Evolutionary conservation across 352 stramenopile genomes (phyloP).

Genomic region (Pythium periplocum): DNA sequence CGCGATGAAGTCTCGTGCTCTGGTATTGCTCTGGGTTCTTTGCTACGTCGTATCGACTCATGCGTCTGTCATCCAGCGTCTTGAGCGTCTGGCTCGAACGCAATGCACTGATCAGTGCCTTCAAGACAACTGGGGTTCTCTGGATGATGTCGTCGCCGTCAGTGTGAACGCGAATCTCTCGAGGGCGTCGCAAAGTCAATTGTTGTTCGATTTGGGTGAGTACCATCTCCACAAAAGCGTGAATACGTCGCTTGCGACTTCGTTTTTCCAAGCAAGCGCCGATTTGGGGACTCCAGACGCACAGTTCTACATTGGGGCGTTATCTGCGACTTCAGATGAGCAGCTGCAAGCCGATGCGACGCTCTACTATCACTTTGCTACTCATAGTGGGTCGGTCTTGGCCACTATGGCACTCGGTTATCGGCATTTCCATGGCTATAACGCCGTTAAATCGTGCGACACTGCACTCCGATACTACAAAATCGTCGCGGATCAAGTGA

Average conservation of each 20-base stretch:
- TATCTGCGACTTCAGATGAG: constrained; percentile 26
- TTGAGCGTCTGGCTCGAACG: too few species aligned
- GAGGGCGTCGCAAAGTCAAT: too few species aligned
- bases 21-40: too few species aligned
- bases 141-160: too few species aligned
- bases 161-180: too few species aligned
- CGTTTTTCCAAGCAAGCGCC: constrained; percentile 42
- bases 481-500: constrained; percentile 48
- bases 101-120: too few species aligned
- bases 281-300: constrained; percentile 17
- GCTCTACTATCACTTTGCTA: constrained; percentile 63
- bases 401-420: constrained; percentile 75
- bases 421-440: constrained; percentile 47
- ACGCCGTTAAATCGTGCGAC: constrained; percentile 44
- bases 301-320: constrained; percentile 20
- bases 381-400: constrained; percentile 24
- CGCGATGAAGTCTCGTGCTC: too few species aligned
- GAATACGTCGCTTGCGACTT: constrained; percentile 16
- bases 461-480: constrained; percentile 71
- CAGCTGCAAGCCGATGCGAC: constrained; percentile 18
- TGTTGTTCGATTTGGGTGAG: constrained; percentile 32
- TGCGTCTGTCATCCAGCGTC: too few species aligned
- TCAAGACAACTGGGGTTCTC: too few species aligned
- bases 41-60: too few species aligned
- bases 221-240: constrained; percentile 24